These are phyloP conservation scores for Arthrocladium fulminans DNA, from an alignment of 2,329 filamentous ascomycete genomes.

Conservation along the genomic window DNA sequence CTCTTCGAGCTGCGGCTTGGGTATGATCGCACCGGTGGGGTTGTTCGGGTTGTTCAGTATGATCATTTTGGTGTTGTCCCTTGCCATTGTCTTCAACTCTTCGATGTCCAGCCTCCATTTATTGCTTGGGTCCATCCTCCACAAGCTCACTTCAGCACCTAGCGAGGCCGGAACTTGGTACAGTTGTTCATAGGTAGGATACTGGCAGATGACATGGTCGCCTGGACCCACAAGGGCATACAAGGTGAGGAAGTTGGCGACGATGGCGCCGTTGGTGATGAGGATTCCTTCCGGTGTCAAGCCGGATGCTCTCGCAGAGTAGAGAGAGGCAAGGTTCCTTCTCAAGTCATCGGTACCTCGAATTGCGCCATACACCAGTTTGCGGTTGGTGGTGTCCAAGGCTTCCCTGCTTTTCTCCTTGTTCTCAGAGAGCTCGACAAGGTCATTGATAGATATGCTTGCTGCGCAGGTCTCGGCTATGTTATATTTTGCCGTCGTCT, in stretches of 20 bases:
- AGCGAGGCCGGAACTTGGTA: slow-evolving; percentile 66
- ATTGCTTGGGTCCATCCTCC: slow-evolving; percentile 58
- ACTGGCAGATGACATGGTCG: slow-evolving; percentile 78
- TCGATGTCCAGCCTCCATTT: slow-evolving; percentile 59
- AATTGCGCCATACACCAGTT: slow-evolving; percentile 23
- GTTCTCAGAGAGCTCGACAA: slow-evolving; percentile 47
- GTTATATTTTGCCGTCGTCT: slow-evolving; percentile 51
- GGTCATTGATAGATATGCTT: slow-evolving; percentile 62
- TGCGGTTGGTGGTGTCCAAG: slow-evolving; percentile 16
- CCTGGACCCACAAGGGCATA: slow-evolving; percentile 61
- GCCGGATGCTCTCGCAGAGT: slow-evolving; percentile 11
- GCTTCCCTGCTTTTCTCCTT: slow-evolving; percentile 24
- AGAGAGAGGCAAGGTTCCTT: slow-evolving; percentile 25
- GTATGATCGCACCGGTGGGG: slow-evolving; percentile 63
- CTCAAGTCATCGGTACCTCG: slow-evolving; percentile 24
- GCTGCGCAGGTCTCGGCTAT: slow-evolving; percentile 64
- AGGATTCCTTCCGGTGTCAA: slow-evolving; percentile 56
- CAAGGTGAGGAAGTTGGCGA: slow-evolving; percentile 68
- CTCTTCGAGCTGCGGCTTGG: slow-evolving; percentile 48
- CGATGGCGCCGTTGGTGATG: slow-evolving; percentile 72
- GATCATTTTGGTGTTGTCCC: slow-evolving; percentile 44
- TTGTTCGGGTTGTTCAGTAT: slow-evolving; percentile 73
- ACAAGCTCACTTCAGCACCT: slow-evolving; percentile 68
- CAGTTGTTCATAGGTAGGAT: slow-evolving; percentile 80
- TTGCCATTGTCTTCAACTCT: slow-evolving; percentile 56